Evolutionary conservation across 2,329 filamentous ascomycete genomes (phyloP).

Genomic region (Clarireedia hainanense): DNA sequence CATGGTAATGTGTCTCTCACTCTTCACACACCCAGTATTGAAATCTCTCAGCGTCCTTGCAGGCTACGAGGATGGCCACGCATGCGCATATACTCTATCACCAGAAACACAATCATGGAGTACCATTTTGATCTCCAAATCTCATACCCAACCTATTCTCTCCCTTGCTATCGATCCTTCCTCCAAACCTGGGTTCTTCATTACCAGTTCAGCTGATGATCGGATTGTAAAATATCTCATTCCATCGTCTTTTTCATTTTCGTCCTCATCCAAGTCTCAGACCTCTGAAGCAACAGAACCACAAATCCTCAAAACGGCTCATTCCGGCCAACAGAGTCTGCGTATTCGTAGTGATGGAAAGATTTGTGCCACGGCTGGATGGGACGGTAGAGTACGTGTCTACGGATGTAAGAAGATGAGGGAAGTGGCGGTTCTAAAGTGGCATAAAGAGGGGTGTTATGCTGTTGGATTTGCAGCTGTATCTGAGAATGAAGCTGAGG

Average conservation of each 20-base stretch:
- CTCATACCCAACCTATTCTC: slow-evolving; percentile 73
- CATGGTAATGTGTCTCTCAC: slow-evolving; percentile 80
- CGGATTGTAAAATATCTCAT: slow-evolving; percentile 70
- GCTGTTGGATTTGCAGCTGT: slow-evolving; percentile 2
- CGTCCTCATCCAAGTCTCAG: neutral
- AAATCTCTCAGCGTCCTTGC: slow-evolving; percentile 54
- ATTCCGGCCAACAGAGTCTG: slow-evolving; percentile 82
- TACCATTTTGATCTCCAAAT: slow-evolving; percentile 53
- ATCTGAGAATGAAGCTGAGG: slow-evolving; percentile 6
- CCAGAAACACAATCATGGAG: neutral
- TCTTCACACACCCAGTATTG: slow-evolving; percentile 42
- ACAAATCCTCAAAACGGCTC: slow-evolving; percentile 67
- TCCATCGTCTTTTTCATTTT: slow-evolving; percentile 26
- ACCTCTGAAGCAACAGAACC: slow-evolving; percentile 25
- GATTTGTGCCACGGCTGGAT: slow-evolving; percentile 84
- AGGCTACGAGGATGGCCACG: slow-evolving; percentile 80
- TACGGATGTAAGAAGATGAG: slow-evolving; percentile 76
- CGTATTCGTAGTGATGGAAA: slow-evolving; percentile 69
- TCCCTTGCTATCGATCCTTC: slow-evolving; percentile 59
- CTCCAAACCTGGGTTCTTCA: slow-evolving; percentile 47
- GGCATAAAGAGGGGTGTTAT: slow-evolving; percentile 66
- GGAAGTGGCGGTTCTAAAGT: slow-evolving; percentile 86
- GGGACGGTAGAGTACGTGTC: slow-evolving; percentile 76
- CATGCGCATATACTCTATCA: slow-evolving; percentile 47
- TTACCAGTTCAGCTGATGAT: slow-evolving; percentile 78